Percentiles rank a stretch among this genome's conserved stretches.
Conservation (phyloP, 768 basidiomycete genomes). For the Tulasnella sp. region DNA sequence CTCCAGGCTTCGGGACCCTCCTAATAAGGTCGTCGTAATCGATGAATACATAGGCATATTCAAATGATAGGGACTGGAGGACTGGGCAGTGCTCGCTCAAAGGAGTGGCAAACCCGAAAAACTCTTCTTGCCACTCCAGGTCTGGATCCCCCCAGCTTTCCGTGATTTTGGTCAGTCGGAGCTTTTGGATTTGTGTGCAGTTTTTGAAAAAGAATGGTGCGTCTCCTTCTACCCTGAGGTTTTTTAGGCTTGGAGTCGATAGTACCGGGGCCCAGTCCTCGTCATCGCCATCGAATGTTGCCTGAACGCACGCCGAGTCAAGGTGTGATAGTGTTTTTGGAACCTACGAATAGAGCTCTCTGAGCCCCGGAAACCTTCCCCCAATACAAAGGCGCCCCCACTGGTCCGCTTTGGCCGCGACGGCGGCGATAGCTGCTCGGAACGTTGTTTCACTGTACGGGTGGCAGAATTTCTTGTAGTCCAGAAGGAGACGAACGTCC, state of each 20-base stretch:
- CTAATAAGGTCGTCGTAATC: too few species aligned
- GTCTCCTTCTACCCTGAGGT: too few species aligned
- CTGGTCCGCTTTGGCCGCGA: neutral
- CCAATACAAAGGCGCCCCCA: neutral
- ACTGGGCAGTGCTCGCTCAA: neutral
- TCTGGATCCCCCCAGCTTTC: neutral
- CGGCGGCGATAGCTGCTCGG: neutral
- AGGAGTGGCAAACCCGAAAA: neutral
- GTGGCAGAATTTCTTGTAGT: neutral
- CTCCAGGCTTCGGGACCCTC: too few species aligned
- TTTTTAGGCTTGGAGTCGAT: too few species aligned
- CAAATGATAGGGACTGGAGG: neutral
- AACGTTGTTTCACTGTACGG: neutral
- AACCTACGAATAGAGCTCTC: neutral
- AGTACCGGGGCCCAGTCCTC: too few species aligned
- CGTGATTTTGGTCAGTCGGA: neutral
- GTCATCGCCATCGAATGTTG: too few species aligned
- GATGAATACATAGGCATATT: neutral
- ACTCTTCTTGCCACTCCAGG: neutral
- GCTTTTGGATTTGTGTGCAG: too few species aligned
- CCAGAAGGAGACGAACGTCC: neutral
- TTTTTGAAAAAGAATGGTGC: too few species aligned
- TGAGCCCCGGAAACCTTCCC: neutral
- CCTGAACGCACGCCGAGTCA: neutral
- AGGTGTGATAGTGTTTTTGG: neutral